These are phyloP conservation scores for Hydnomerulius pinastri DNA, from an alignment of 768 basidiomycete genomes.

Conservation along the genomic window DNA sequence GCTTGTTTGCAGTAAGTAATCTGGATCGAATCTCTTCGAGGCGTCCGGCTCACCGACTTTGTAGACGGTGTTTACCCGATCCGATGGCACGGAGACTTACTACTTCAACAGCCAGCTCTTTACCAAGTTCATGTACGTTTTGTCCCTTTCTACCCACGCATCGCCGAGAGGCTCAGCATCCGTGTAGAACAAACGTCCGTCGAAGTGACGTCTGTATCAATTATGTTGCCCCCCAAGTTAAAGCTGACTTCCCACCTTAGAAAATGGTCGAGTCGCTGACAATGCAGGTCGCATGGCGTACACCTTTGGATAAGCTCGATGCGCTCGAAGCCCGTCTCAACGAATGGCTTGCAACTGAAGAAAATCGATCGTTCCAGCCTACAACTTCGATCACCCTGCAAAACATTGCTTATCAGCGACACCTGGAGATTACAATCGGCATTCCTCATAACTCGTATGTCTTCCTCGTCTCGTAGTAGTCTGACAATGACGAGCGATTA, in stretches of 20 bases:
- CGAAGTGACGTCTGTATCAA: constrained; percentile 58
- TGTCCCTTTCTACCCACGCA: not conserved
- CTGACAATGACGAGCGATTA: constrained; percentile 4
- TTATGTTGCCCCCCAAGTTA: not conserved
- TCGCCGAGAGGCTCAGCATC: not conserved
- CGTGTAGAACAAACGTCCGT: constrained; percentile 63
- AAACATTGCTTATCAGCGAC: constrained; percentile 64
- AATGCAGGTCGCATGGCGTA: constrained; percentile 77
- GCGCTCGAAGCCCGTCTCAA: constrained; percentile 66
- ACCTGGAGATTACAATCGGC: constrained; percentile 67
- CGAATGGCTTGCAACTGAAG: constrained; percentile 76
- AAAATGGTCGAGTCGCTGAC: constrained; percentile 69
- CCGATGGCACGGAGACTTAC: constrained; percentile 78
- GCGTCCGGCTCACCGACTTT: not conserved
- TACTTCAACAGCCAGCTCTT: constrained; percentile 82
- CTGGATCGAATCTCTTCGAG: not conserved
- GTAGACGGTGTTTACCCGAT: constrained; percentile 68
- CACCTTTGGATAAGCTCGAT: constrained; percentile 71
- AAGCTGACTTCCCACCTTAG: constrained; percentile 31
- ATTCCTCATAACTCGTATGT: constrained; percentile 56
- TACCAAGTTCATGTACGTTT: constrained; percentile 67
- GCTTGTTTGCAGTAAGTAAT: constrained; percentile 65
- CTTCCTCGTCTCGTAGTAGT: not conserved
- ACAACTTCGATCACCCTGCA: constrained; percentile 64
- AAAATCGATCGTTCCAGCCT: constrained; percentile 78